Evolutionary conservation across 192 early-diverging fungal species (phyloP).

Genomic region (Backusella tuberculispora): DNA sequence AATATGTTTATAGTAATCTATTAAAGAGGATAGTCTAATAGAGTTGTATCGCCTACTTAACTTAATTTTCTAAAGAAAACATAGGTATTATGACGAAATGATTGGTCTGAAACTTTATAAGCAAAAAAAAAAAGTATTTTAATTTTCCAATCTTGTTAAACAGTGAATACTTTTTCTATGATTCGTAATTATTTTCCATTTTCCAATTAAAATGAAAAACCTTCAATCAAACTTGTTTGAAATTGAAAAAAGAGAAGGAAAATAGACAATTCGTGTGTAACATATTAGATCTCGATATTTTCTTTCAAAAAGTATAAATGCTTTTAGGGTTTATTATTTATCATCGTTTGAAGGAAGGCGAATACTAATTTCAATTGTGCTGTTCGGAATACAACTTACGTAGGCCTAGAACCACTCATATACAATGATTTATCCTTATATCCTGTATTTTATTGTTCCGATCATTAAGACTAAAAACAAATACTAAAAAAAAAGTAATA

Average conservation of each 20-base stretch:
- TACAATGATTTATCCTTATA: background rate
- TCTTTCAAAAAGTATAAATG: background rate
- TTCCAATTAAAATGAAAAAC: background rate
- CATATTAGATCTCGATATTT: background rate
- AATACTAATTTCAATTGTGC: background rate
- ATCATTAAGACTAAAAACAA: background rate
- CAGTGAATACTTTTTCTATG: background rate
- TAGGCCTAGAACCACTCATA: background rate
- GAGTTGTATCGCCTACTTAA: background rate
- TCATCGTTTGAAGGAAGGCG: background rate
- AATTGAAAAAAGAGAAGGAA: no score
- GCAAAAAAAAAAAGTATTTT: background rate
- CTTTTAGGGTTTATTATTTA: background rate
- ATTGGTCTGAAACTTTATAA: constrained; percentile 10
- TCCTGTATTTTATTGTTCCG: background rate
- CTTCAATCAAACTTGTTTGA: background rate
- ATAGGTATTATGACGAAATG: constrained; percentile 15
- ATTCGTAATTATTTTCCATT: background rate
- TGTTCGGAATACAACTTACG: constrained; percentile 1
- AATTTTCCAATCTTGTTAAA: no score
- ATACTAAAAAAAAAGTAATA: background rate
- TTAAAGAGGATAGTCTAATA: background rate
- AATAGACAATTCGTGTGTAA: background rate
- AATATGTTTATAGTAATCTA: background rate
- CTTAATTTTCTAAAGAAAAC: background rate